These are phyloP conservation scores for Pyrenophora graminea DNA, from an alignment of 2,329 filamentous ascomycete genomes.

Conservation along the genomic window DNA sequence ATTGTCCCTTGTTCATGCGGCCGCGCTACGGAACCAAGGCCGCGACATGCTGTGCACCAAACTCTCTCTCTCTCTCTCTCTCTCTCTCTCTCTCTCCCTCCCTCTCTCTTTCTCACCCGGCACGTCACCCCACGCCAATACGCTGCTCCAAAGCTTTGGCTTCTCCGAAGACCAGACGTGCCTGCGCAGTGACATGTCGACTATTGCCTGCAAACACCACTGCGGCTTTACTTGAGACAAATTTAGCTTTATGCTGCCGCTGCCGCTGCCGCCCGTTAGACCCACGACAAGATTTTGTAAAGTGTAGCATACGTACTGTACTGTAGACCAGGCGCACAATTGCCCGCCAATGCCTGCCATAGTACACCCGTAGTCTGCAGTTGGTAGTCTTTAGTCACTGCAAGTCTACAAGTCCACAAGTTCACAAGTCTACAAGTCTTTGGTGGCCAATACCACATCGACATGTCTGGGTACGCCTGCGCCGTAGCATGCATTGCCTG, in stretches of 20 bases:
- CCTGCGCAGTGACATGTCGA: constrained; percentile 19
- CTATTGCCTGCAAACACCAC: background rate
- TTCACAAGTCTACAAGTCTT: background rate
- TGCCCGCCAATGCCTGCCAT: constrained; percentile 17
- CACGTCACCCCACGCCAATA: constrained; percentile 24
- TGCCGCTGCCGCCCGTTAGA: too few species aligned
- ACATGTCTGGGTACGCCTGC: constrained; percentile 32
- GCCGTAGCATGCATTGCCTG: background rate
- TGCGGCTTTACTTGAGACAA: background rate
- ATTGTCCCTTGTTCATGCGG: too few species aligned
- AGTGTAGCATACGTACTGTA: too few species aligned
- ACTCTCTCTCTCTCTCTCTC: too few species aligned
- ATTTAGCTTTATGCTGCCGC: background rate
- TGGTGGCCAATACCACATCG: background rate
- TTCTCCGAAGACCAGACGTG: constrained; percentile 4
- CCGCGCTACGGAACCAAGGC: too few species aligned
- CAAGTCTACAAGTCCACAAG: background rate
- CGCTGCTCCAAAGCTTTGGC: constrained; percentile 15
- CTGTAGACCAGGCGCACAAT: too few species aligned
- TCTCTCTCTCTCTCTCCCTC: too few species aligned
- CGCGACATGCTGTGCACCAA: too few species aligned
- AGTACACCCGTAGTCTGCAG: constrained; percentile 4
- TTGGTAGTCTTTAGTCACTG: too few species aligned
- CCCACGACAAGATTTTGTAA: too few species aligned
- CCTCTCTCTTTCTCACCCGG: background rate